A percentile compares a stretch with the other conserved stretches of the same genome.
These are phyloP conservation scores for Russula vinacea DNA, from an alignment of 768 basidiomycete genomes.

Conservation along the genomic window DNA sequence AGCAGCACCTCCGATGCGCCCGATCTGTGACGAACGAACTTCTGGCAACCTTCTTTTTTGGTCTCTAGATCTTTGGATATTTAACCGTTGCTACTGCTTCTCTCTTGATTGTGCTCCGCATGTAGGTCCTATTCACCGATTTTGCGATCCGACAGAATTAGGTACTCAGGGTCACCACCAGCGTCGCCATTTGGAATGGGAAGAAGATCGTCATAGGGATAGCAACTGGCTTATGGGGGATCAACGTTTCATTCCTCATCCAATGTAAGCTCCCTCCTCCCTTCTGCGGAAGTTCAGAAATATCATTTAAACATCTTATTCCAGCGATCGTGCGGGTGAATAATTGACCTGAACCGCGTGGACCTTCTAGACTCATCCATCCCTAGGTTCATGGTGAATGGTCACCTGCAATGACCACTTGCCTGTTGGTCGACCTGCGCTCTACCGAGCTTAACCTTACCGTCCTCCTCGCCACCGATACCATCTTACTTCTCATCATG, in stretches of 20 bases:
- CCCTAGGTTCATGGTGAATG: neutral
- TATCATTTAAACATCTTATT: neutral
- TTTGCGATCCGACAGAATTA: neutral
- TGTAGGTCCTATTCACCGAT: neutral
- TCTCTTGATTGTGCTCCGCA: slow-evolving; percentile 1
- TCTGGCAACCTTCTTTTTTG: neutral
- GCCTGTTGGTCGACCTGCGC: neutral
- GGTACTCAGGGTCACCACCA: neutral
- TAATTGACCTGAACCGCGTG: neutral
- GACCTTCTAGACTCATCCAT: neutral
- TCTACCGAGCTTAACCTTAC: neutral
- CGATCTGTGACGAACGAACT: neutral
- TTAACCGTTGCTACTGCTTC: neutral
- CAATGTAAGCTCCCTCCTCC: neutral
- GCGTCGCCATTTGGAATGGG: slow-evolving; percentile 2
- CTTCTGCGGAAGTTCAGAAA: neutral
- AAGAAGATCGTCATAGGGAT: neutral
- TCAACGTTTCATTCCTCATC: neutral
- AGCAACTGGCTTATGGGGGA: neutral
- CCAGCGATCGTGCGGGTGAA: neutral
- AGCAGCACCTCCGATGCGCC: neutral
- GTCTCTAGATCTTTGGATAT: neutral
- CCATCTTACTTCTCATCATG: neutral
- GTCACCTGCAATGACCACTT: neutral
- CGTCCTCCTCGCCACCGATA: neutral